Evolutionary conservation across 352 stramenopile genomes (phyloP), one percentile per base, ranked within the genome.

Genomic region (Phytophthora litchii): DNA sequence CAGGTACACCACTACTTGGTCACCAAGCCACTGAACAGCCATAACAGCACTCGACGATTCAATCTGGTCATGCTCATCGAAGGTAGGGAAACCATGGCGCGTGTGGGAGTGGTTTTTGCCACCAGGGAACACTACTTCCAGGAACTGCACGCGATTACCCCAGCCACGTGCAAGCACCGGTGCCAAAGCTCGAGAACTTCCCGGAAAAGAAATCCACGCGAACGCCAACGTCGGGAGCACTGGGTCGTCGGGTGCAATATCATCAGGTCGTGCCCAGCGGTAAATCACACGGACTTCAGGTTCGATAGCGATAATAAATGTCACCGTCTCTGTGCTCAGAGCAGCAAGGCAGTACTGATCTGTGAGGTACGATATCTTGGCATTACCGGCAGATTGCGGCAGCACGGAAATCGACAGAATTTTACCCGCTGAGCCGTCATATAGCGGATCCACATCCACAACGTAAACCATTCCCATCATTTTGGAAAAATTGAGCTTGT

Each of bases 221-320:
- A 97, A 99, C 9, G 91, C 92, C n/a, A 99, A 70, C 44, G 93
- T 98, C 41, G 96, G 96, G 5, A 98, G 76, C 13, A 91, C 84
- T 0, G 84, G 84, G 72, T 96, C 74, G 52, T 88, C 76, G 51
- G 62, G 51, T 1, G 67, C 64, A 44, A 92, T 86, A n/a, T 89
- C 70, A 13, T 86, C 71, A 13, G 94, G 92, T 54, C 88, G 82
- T 2, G 83, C 59, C 96, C 96, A 99, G 41, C 92, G 89, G 74
- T 98, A 92, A 31, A 98, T 73, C 10, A 99, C 92, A 51, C 91
- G 94, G 7, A 98, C 93, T 43, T 94, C 91, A 7, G 95, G 96
- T 60, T 98, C 94, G 16, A 98, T 95, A 4, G 93, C 93, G 16
- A 99, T 94, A 17, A 98, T 88, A 73, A 99, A 99, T 2, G 95